Conservation (phyloP, 1,284 basidiomycete genomes). For the Paramarasmius palmivorus region DNA sequence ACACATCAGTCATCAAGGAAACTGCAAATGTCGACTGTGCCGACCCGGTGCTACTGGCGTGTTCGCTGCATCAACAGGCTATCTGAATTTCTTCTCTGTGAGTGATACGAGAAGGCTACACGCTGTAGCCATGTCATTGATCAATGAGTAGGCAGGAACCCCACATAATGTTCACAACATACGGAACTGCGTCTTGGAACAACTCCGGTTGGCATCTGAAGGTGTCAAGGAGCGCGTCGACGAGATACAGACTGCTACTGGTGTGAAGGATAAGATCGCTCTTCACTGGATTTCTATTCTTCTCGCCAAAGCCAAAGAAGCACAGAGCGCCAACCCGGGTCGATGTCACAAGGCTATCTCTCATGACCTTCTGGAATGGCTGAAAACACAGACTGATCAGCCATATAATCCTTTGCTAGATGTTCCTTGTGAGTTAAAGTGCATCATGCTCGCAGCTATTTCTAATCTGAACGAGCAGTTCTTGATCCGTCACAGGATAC, state of each 20-base stretch:
- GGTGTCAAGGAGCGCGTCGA: conserved; percentile 18
- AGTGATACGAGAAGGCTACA: no score
- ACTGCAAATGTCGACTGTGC: conserved; percentile 24
- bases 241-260: conserved; percentile 19
- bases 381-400: background rate
- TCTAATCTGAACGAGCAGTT: conserved; percentile 10
- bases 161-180: conserved; percentile 14
- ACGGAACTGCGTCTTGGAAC: conserved; percentile 9
- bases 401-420: background rate
- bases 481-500: conserved; percentile 32
- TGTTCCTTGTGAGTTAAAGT: background rate
- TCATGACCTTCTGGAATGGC: background rate
- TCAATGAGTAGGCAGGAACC: conserved; percentile 6
- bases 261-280: conserved; percentile 29
- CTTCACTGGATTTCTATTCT: conserved; percentile 26
- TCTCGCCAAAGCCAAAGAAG: conserved; percentile 14
- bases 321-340: conserved; percentile 10
- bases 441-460: background rate
- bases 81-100: conserved; percentile 13
- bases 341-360: background rate
- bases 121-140: no score
- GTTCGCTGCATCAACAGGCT: conserved; percentile 22
- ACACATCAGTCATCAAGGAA: conserved; percentile 26
- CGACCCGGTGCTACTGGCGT: conserved; percentile 24
- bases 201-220: conserved; percentile 18